A percentile compares a stretch with the other conserved stretches of the same genome.
phyloP scores from a whole-genome alignment of 2,329 filamentous ascomycete genomes.

The Arthrobotrys musiformis region DNA sequence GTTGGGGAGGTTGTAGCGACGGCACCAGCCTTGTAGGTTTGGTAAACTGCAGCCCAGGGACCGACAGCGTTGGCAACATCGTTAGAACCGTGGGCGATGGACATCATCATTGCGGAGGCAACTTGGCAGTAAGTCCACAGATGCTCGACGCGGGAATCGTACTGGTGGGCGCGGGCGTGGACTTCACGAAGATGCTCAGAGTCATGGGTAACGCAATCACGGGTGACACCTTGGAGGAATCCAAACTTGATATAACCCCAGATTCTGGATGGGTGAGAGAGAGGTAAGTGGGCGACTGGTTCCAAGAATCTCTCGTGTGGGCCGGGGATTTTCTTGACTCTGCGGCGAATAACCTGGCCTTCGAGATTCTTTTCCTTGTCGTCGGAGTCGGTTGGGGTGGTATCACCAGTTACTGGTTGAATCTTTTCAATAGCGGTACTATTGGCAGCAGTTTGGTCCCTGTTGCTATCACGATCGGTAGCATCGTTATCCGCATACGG shows the following conservation, averaged over 20 bases:
- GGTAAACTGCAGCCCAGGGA: slow-evolving; percentile 72
- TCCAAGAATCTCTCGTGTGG: slow-evolving; percentile 61
- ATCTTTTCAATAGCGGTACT: neutral
- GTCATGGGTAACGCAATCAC: slow-evolving; percentile 62
- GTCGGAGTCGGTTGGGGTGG: neutral
- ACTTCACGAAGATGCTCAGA: slow-evolving; percentile 68
- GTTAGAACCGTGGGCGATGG: slow-evolving; percentile 77
- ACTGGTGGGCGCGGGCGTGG: slow-evolving; percentile 70
- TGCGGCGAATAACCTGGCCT: neutral
- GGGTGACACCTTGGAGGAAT: slow-evolving; percentile 65
- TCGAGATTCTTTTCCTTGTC: slow-evolving; percentile 18
- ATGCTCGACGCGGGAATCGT: slow-evolving; percentile 72
- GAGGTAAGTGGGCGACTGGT: slow-evolving; percentile 61
- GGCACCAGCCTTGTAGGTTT: slow-evolving; percentile 69
- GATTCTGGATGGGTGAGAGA: slow-evolving; percentile 60
- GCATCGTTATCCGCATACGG: slow-evolving; percentile 11
- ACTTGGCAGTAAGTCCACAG: slow-evolving; percentile 75
- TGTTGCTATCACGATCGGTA: neutral
- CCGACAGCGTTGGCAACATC: slow-evolving; percentile 73
- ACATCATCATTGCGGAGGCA: slow-evolving; percentile 76
- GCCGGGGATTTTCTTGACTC: slow-evolving; percentile 57
- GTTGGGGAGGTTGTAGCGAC: slow-evolving; percentile 66
- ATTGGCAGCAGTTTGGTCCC: neutral
- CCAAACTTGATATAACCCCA: slow-evolving; percentile 64
- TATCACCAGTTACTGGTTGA: neutral